These are phyloP conservation scores for Ceratobasidium papillatum DNA, from an alignment of 1,284 basidiomycete species.

Conservation along the genomic window DNA sequence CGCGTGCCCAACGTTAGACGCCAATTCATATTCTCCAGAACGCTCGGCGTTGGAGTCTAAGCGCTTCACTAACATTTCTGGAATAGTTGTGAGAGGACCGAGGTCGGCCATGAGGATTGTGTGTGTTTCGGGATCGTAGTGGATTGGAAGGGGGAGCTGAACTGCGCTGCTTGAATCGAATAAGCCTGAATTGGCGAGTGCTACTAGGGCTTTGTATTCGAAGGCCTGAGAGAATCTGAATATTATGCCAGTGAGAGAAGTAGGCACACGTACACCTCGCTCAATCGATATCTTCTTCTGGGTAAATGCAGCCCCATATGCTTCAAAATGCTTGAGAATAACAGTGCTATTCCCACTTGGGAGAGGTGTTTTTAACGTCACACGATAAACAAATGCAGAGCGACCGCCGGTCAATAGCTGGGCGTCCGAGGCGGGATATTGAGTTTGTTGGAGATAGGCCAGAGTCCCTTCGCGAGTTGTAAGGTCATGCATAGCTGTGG, in stretches of 20 bases:
- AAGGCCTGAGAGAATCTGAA: no score
- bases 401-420: neutral
- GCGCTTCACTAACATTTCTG: neutral
- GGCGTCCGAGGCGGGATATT: neutral
- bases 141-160: neutral
- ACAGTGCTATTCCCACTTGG: neutral
- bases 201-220: conserved; percentile 9
- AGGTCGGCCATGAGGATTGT: conserved; percentile 21
- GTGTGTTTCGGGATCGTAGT: neutral
- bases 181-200: neutral
- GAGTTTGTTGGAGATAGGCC: neutral
- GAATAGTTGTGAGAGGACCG: neutral
- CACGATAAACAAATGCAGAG: neutral
- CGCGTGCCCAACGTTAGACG: neutral
- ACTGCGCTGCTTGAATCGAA: neutral
- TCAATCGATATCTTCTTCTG: neutral
- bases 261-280: conserved; percentile 1
- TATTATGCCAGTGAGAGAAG: no score
- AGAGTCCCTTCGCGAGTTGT: neutral
- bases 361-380: neutral
- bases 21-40: neutral
- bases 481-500: neutral
- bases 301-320: neutral
- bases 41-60: neutral
- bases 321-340: conserved; percentile 10